Conservation (phyloP, 2,329 filamentous ascomycete species). For the Arthrobotrys sinensis region DNA sequence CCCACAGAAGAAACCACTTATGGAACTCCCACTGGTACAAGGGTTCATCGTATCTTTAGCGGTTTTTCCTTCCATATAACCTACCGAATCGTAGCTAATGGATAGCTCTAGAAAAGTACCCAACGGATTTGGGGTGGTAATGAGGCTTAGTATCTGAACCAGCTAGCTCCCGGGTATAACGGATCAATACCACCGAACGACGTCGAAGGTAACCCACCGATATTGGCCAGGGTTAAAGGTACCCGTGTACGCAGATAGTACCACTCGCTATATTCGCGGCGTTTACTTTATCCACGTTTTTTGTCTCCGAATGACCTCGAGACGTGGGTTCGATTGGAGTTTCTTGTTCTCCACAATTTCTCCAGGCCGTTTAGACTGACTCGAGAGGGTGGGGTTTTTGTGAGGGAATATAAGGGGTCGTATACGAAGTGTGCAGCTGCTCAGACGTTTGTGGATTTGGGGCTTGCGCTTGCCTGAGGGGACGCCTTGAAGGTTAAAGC, state of each 20-base stretch:
- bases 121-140: constrained; percentile 35
- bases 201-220: background rate
- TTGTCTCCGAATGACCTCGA: constrained; percentile 15
- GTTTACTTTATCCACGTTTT: constrained; percentile 30
- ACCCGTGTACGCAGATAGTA: constrained; percentile 5
- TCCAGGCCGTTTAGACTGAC: constrained; percentile 8
- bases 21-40: background rate
- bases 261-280: constrained; percentile 1
- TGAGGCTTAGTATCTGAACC: constrained; percentile 45
- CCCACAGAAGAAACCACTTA: background rate
- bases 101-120: constrained; percentile 6
- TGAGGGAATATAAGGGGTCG: background rate
- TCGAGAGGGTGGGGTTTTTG: constrained; percentile 7
- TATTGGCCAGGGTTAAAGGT: background rate
- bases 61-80: background rate
- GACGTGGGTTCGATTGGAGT: background rate
- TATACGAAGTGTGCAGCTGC: constrained; percentile 18
- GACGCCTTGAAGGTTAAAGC: background rate
- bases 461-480: background rate
- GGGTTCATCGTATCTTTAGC: constrained; percentile 17
- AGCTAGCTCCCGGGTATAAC: constrained; percentile 52
- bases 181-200: constrained; percentile 42
- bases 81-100: background rate
- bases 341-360: constrained; percentile 40
- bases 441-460: background rate